These are phyloP conservation scores for Colletotrichum sp. DNA, from an alignment of 2,329 filamentous ascomycete genomes.

Conservation along the genomic window DNA sequence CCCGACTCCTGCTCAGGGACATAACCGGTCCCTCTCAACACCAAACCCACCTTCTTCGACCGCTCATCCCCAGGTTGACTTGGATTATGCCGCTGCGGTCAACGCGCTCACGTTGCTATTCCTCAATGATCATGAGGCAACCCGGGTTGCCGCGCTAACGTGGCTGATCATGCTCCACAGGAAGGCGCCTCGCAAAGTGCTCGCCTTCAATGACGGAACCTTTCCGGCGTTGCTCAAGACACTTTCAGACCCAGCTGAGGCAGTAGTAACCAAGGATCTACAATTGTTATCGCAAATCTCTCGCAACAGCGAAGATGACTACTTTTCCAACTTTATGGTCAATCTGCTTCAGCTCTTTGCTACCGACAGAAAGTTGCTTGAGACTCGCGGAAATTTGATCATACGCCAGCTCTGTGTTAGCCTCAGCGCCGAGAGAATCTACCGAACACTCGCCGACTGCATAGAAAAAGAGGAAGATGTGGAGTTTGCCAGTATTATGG, in stretches of 20 bases:
- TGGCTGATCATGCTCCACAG: constrained; percentile 98
- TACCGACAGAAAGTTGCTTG: constrained; percentile 87
- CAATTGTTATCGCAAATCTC: constrained; percentile 96
- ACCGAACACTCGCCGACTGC: constrained; percentile 92
- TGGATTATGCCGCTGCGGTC: constrained; percentile 96
- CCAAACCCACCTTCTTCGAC: constrained; percentile 45
- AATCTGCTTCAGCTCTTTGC: constrained; percentile 94
- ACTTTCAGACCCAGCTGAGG: constrained; percentile 91
- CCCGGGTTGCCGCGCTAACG: constrained; percentile 87
- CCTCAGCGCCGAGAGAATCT: constrained; percentile 92
- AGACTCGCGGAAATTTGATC: constrained; percentile 93
- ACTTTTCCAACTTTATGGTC: constrained; percentile 98
- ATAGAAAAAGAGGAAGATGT: constrained; percentile 98
- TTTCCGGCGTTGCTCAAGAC: constrained; percentile 97
- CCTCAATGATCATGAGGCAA: constrained; percentile 95
- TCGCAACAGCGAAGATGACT: constrained; percentile 93
- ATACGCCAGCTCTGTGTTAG: constrained; percentile 94
- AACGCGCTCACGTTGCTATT: constrained; percentile 93
- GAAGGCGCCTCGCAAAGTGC: constrained; percentile 90
- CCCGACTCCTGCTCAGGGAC: constrained; percentile 50
- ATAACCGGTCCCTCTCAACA: constrained; percentile 51
- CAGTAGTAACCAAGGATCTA: constrained; percentile 93
- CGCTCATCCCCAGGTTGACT: constrained; percentile 64
- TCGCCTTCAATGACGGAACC: constrained; percentile 96
- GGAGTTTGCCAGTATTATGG: constrained; percentile 99